These are phyloP conservation scores for Aleurites moluccanus DNA, from an alignment of 441 rosid genomes.

Conservation along the genomic window DNA sequence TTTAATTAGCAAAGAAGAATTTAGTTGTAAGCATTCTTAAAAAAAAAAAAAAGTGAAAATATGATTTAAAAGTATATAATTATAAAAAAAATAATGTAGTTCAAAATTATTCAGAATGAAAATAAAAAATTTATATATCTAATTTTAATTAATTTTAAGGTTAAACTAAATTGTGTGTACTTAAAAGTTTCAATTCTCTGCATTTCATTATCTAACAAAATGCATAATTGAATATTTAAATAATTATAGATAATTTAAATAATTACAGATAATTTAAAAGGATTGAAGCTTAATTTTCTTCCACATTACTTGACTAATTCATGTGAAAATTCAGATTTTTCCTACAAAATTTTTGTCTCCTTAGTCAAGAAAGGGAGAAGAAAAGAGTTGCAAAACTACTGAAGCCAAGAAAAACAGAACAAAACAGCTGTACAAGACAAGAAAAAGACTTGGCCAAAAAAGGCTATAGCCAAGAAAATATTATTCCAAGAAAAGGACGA, in stretches of 20 bases:
- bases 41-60: neutral
- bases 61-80: no score
- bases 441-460: constrained; percentile 19
- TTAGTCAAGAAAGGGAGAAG: constrained; percentile 11
- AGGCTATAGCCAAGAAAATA: constrained; percentile 21
- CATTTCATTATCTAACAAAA: neutral
- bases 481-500: constrained; percentile 23
- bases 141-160: no score
- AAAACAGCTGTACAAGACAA: constrained; percentile 35
- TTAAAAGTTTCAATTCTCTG: neutral
- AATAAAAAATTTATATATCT: no score
- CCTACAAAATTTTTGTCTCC: neutral
- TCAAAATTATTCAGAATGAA: no score
- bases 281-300: neutral
- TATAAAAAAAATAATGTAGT: no score
- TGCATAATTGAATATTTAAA: neutral
- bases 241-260: neutral
- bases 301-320: neutral
- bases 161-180: no score
- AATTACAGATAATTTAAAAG: neutral
- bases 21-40: neutral
- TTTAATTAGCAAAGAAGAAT: no score
- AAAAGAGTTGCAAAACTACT: neutral
- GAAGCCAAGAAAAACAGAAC: neutral
- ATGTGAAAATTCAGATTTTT: neutral